A percentile compares a stretch with the other conserved stretches of the same genome.
phyloP scores from a whole-genome alignment of 805 yeast species.

The Ogataea neopini region DNA sequence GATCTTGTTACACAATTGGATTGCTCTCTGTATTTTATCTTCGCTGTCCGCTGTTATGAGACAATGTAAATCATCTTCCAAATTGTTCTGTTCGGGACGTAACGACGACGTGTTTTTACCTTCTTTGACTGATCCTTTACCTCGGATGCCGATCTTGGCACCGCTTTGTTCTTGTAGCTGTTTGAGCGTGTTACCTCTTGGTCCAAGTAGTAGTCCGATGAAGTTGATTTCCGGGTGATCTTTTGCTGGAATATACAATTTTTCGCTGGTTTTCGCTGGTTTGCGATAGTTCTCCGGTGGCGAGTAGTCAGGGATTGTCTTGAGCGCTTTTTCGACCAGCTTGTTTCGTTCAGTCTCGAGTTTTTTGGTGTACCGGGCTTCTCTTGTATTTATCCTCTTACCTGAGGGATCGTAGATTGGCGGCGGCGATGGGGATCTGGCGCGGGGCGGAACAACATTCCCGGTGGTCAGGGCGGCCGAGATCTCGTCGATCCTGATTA shows the following conservation, averaged over 20 bases:
- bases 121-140: slow-evolving; percentile 93
- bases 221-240: slow-evolving; percentile 92
- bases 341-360: slow-evolving; percentile 79
- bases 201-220: slow-evolving; percentile 88
- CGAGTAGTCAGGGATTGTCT: slow-evolving; percentile 68
- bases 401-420: slow-evolving; percentile 87
- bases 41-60: slow-evolving; percentile 80
- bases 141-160: slow-evolving; percentile 87
- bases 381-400: slow-evolving; percentile 82
- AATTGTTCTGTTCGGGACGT: slow-evolving; percentile 50
- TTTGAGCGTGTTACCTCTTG: slow-evolving; percentile 89
- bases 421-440: slow-evolving; percentile 83
- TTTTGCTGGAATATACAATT: slow-evolving; percentile 78
- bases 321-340: slow-evolving; percentile 73
- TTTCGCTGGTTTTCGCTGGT: slow-evolving; percentile 68
- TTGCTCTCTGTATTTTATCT: slow-evolving; percentile 74
- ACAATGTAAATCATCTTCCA: slow-evolving; percentile 87
- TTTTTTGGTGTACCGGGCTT: slow-evolving; percentile 56
- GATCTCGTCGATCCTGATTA: slow-evolving; percentile 79
- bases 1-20: slow-evolving; percentile 69
- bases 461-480: slow-evolving; percentile 56
- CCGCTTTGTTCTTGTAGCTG: slow-evolving; percentile 82
- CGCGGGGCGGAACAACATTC: slow-evolving; percentile 49
- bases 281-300: slow-evolving; percentile 79
- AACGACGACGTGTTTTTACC: slow-evolving; percentile 63